Evolutionary conservation across 1,284 basidiomycete genomes (phyloP).

Genomic region (Agroathelia rolfsii): DNA sequence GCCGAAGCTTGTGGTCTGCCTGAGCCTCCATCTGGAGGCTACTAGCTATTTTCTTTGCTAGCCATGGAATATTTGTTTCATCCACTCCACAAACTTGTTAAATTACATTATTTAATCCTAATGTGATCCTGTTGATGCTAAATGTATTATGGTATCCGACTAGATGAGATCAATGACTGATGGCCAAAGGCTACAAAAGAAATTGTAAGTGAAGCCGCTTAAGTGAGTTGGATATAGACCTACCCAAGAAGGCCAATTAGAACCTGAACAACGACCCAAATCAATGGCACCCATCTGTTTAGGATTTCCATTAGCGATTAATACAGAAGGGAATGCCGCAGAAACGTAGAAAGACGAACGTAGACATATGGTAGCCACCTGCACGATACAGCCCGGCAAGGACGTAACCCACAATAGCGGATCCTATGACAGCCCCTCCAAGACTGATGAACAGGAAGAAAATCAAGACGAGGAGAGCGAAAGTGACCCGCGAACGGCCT

Average conservation of each 20-base stretch:
- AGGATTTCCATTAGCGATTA: constrained; percentile 5
- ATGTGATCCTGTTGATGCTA: too few species aligned
- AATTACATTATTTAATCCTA: too few species aligned
- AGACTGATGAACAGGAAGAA: constrained; percentile 46
- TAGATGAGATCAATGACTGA: constrained; percentile 46
- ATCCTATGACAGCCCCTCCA: constrained; percentile 56
- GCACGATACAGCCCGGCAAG: constrained; percentile 62
- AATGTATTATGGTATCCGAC: constrained; percentile 1
- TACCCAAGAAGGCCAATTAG: constrained; percentile 60
- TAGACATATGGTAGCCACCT: constrained; percentile 68
- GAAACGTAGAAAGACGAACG: constrained; percentile 37
- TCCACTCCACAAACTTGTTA: too few species aligned
- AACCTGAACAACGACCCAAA: constrained; percentile 64
- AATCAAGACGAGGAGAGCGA: constrained; percentile 59
- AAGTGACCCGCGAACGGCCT: constrained; percentile 46
- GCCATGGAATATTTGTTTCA: constrained; percentile 1
- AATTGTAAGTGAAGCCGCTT: constrained; percentile 2
- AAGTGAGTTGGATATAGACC: constrained; percentile 12
- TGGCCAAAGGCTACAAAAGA: constrained; percentile 36
- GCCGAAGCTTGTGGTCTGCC: constrained; percentile 36
- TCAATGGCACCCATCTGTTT: constrained; percentile 71
- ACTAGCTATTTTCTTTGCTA: constrained; percentile 1
- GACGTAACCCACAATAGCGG: constrained; percentile 64
- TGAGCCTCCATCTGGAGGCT: not conserved
- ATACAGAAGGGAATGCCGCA: constrained; percentile 6